phyloP scores from a whole-genome alignment of 2,329 filamentous ascomycete species.

The Aspergillus sp. region DNA sequence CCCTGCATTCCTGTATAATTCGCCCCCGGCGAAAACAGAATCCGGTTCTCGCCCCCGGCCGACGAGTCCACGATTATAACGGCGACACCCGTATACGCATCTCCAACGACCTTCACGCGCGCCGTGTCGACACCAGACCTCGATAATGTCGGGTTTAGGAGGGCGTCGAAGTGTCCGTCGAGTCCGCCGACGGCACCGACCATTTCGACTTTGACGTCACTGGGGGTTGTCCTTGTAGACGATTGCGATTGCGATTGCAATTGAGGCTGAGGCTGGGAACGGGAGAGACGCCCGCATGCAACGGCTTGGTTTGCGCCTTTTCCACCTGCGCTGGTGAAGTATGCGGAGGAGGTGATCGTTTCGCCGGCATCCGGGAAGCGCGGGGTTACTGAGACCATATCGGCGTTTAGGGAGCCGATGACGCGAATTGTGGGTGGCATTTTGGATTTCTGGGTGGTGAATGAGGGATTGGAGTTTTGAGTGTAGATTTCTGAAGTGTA shows the following conservation, averaged over 20 bases:
- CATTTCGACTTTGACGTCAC: conserved; percentile 61
- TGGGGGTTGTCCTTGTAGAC: conserved; percentile 13
- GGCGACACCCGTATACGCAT: conserved; percentile 66
- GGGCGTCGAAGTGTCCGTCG: conserved; percentile 62
- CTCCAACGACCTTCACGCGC: conserved; percentile 49
- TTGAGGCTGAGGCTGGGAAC: conserved; percentile 41
- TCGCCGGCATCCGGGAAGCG: conserved; percentile 83
- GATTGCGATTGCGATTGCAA: neutral
- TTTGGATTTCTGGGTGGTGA: neutral
- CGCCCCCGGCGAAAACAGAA: conserved; percentile 70
- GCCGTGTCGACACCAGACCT: conserved; percentile 62
- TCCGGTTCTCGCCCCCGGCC: conserved; percentile 70
- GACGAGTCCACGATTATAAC: conserved; percentile 74
- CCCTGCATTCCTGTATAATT: conserved; percentile 55
- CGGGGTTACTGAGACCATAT: conserved; percentile 84
- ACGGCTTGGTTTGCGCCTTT: conserved; percentile 97
- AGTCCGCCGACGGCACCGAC: conserved; percentile 66
- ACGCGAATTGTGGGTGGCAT: conserved; percentile 66
- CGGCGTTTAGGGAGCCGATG: conserved; percentile 90
- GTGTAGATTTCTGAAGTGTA: neutral
- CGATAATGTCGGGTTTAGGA: conserved; percentile 59
- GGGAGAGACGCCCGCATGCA: conserved; percentile 78
- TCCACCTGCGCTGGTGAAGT: conserved; percentile 79
- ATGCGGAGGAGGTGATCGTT: conserved; percentile 76
- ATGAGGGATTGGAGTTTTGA: neutral